Conservation (phyloP, 176 grass and related monocot species). For the bread wheat (Triticum aestivum) region IWGSC_CS_RefSeq_v2.1 NC_057806.1:594512893-594513392, state of each 20-base stretch:
- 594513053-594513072: not conserved
- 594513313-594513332: not conserved
- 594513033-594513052: not conserved
- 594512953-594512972: not conserved
- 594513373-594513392: not conserved
- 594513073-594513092: slow-evolving; percentile 16
- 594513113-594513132: not conserved
- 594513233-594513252: not conserved
- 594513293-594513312: not conserved
- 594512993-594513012: not conserved
- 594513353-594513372: not conserved
- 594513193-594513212: not conserved
- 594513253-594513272: not conserved
- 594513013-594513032: not conserved
- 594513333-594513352: not conserved
- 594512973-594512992: not conserved
- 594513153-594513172: not conserved
- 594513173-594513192: not conserved
- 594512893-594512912: not conserved
- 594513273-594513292: not conserved
- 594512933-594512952: not conserved
- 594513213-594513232: not conserved
- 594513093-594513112: not conserved
- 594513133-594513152: not conserved
- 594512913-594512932: not conserved